phyloP scores from a whole-genome alignment of 305 asterid species.

The Solanum hybrid region DNA sequence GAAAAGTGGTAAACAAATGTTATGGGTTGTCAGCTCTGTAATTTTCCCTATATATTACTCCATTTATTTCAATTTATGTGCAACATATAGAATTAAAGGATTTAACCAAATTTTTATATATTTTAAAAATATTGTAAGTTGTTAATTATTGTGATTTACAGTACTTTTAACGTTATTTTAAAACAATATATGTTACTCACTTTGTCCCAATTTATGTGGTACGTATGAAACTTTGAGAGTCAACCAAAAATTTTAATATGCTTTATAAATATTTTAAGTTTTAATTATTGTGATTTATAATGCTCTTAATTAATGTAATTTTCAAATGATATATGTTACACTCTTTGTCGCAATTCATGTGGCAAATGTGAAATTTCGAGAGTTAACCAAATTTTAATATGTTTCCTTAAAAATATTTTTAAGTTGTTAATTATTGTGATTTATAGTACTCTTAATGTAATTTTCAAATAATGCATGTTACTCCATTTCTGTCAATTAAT shows the following conservation, averaged over 20 bases:
- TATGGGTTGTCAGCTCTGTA: background rate
- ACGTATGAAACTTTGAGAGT: background rate
- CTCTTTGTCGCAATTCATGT: background rate
- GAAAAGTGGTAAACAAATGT: background rate
- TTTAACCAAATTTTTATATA: no score
- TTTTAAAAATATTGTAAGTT: background rate
- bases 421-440: background rate
- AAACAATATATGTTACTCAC: background rate
- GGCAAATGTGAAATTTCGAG: background rate
- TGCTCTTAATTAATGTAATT: background rate
- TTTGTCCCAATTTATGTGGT: background rate
- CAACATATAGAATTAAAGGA: no score
- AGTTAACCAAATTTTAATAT: background rate
- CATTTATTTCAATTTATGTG: background rate
- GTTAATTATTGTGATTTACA: background rate
- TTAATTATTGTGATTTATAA: no score
- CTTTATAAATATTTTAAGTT: no score
- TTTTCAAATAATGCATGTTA: no score
- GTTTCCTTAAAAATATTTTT: no score
- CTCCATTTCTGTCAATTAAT: background rate
- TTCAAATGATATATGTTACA: background rate
- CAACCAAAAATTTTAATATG: background rate
- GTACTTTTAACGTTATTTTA: no score
- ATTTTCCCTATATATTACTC: background rate
- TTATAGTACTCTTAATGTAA: no score